Evolutionary conservation across 2,329 filamentous ascomycete genomes (phyloP).

Genomic region (Beauveria pseudobassiana): DNA sequence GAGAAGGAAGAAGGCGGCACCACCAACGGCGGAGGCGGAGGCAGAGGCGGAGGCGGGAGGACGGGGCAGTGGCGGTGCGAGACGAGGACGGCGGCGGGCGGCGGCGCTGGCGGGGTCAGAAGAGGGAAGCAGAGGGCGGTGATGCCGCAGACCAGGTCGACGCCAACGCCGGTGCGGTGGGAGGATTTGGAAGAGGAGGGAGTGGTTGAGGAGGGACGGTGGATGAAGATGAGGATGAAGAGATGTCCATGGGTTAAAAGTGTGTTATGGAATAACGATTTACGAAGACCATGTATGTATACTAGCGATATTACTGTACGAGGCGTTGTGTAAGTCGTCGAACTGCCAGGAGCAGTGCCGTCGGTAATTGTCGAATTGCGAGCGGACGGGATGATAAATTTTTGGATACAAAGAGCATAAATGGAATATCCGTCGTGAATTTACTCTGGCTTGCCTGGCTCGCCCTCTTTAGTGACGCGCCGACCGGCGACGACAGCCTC

Average conservation of each 20-base stretch:
- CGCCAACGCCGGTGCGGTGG: slow-evolving; percentile 11
- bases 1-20: slow-evolving; percentile 5
- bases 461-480: too few species aligned
- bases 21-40: slow-evolving; percentile 2
- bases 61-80: background rate
- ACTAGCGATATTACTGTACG: background rate
- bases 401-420: background rate
- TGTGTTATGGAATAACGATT: slow-evolving; percentile 12
- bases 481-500: background rate
- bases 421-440: too few species aligned
- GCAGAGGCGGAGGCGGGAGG: background rate
- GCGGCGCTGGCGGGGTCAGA: background rate
- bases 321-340: background rate
- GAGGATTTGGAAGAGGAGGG: slow-evolving; percentile 13
- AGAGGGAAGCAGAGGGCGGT: background rate
- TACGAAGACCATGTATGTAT: background rate
- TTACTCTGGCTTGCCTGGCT: background rate
- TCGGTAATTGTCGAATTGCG: background rate
- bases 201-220: slow-evolving; percentile 15
- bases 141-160: background rate
- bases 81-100: slow-evolving; percentile 5
- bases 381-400: background rate
- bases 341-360: background rate
- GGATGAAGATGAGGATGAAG: slow-evolving; percentile 13
- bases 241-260: slow-evolving; percentile 18